Base-by-base conservation (phyloP, 768 basidiomycete genomes). In the Lanmaoa pseudosensibilis region DNA sequence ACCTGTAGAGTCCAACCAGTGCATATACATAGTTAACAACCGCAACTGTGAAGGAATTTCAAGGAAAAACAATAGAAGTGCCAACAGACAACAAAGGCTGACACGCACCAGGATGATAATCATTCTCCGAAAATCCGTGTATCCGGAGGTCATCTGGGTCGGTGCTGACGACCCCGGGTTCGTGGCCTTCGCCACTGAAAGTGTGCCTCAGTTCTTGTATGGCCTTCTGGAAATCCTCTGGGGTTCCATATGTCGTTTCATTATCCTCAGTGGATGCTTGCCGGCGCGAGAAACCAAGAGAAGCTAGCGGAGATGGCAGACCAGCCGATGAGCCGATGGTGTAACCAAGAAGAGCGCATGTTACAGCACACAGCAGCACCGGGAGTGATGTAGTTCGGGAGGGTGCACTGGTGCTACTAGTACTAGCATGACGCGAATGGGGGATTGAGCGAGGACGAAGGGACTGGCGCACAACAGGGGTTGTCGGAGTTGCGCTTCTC, bases 61-160 rank as follows among this genome's bases (percentile, higher is more conserved):
- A 50, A 57, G 46, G 37, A 44, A 49, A 11, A 34, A 32, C 23
- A 25, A 34, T n/a, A 21, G n/a, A 27, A 27, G 4, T 10, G 7
- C 5, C 8, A 27, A 15, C 16, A 25, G 33, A 16, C n/a, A 9
- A 36, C 10, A 3, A 53, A 32, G 11, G 50, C 21, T 10, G 33
- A 21, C 4, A 69, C 73, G 46, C 57, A 84, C 85, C 78, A 48
- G 77, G 75, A 63, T 81, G 75, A 54, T 84, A 73, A 41, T 80
- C 78, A 54, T 79, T 79, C 43, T 74, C 68, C 8, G 84, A 84
- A 59, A 77, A 78, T 1, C 87, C 86, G 64, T 88, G 84, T 16
- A 69, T 64, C 2, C 73, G 71, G 12, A 88, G 68, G 49, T 83
- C 80, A 25, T 79, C 80, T 3, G 73, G 68, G 62, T 84, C 78